Evolutionary conservation across 768 basidiomycete species (phyloP).

Genomic region (Naganishia kalamii): DNA sequence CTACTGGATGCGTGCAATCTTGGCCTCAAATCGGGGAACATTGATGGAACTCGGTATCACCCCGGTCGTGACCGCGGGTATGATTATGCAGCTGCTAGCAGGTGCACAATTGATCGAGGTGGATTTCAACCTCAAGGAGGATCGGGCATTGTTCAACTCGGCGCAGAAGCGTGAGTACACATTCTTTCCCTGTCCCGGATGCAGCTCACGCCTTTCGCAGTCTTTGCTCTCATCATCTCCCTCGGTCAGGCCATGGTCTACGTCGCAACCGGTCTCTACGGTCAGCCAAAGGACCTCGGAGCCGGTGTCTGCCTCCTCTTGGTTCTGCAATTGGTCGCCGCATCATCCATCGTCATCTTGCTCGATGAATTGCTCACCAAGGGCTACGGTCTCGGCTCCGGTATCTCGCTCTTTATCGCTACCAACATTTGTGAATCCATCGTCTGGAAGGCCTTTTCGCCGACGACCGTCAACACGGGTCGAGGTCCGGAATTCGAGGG

Average conservation of each 20-base stretch:
- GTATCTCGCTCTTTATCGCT: conserved; percentile 97
- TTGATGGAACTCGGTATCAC: conserved; percentile 99
- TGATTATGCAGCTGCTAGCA: conserved; percentile 99
- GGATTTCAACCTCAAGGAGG: conserved; percentile 95
- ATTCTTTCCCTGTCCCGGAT: background rate
- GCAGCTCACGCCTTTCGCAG: conserved; percentile 49
- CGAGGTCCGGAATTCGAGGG: conserved; percentile 98
- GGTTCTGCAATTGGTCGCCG: conserved; percentile 89
- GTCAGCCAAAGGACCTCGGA: conserved; percentile 84
- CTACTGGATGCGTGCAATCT: conserved; percentile 99
- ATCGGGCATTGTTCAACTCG: conserved; percentile 86
- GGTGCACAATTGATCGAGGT: conserved; percentile 97
- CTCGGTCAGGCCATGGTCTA: conserved; percentile 96
- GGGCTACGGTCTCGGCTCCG: conserved; percentile 96
- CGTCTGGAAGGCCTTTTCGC: conserved; percentile 99
- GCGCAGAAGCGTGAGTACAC: conserved; percentile 82
- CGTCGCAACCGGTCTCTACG: conserved; percentile 93
- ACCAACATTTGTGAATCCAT: conserved; percentile 99
- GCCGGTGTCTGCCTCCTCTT: conserved; percentile 94
- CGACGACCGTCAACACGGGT: conserved; percentile 95
- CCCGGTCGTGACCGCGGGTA: conserved; percentile 94
- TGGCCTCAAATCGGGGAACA: conserved; percentile 95
- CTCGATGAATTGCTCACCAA: conserved; percentile 98
- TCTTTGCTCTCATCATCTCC: conserved; percentile 92
- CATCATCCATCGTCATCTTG: conserved; percentile 92